Percentiles rank a stretch among this genome's conserved stretches.
Conservation (phyloP, 805 yeast genomes). For the Barnettozyma populi region DNA sequence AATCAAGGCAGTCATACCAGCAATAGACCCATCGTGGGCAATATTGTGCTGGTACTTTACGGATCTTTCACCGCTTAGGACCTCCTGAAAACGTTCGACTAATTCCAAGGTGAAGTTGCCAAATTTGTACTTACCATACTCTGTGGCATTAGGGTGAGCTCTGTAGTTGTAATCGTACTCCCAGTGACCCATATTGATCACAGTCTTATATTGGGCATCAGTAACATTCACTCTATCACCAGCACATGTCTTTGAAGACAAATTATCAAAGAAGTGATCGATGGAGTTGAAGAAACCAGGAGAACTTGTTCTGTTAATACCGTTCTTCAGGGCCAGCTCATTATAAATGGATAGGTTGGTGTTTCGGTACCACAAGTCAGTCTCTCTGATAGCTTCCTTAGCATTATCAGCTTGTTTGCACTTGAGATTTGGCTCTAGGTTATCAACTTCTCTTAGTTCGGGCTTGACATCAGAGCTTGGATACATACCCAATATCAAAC, state of each 20-base stretch:
- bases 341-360: conserved; percentile 24
- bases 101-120: conserved; percentile 37
- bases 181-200: conserved; percentile 38
- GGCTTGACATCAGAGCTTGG: conserved; percentile 28
- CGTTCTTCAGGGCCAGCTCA: conserved; percentile 23
- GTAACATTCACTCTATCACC: conserved; percentile 30
- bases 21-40: conserved; percentile 38
- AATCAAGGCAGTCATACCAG: conserved; percentile 31
- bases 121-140: conserved; percentile 28
- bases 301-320: conserved; percentile 16
- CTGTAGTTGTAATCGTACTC: conserved; percentile 38
- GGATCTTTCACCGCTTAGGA: conserved; percentile 24
- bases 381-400: conserved; percentile 22
- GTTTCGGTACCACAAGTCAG: conserved; percentile 33
- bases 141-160: conserved; percentile 29
- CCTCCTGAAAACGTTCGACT: conserved; percentile 25
- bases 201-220: conserved; percentile 31
- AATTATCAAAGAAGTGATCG: conserved; percentile 39
- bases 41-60: conserved; percentile 35
- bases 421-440: conserved; percentile 32
- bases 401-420: conserved; percentile 30
- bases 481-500: conserved; percentile 33
- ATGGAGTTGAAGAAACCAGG: conserved; percentile 27
- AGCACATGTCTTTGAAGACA: conserved; percentile 35
- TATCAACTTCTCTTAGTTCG: conserved; percentile 31